A percentile compares a stretch with the other conserved stretches of the same genome.
These are phyloP conservation scores for Ceratocystis papillata DNA, from an alignment of 2,329 filamentous ascomycete species.

Conservation along the genomic window DNA sequence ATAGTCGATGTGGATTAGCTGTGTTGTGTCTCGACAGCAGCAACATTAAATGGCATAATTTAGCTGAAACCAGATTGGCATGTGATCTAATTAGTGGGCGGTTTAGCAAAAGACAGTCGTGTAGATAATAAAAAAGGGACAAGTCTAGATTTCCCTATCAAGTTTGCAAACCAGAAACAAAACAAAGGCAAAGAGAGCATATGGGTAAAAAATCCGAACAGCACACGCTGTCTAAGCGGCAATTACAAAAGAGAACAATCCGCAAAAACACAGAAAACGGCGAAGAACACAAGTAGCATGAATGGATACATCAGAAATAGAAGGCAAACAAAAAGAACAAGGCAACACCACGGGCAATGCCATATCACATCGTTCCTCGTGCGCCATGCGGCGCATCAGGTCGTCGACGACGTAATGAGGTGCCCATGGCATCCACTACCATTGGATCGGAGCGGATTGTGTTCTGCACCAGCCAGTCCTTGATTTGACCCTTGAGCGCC, in stretches of 20 bases:
- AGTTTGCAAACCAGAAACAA: background rate
- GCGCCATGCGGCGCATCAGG: slow-evolving; percentile 53
- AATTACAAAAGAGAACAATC: background rate
- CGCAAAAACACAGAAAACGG: background rate
- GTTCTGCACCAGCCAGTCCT: slow-evolving; percentile 80
- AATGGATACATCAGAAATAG: background rate
- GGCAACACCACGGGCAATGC: background rate
- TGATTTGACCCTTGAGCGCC: slow-evolving; percentile 52
- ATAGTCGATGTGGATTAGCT: too few relatives aligned
- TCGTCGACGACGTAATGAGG: slow-evolving; percentile 52
- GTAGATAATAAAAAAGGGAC: background rate
- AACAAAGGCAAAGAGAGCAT: background rate
- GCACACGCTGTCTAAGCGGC: slow-evolving; percentile 6
- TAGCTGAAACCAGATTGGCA: too few relatives aligned
- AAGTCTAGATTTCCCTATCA: background rate
- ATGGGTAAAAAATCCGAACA: background rate
- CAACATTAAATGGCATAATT: too few relatives aligned
- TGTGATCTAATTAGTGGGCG: too few relatives aligned
- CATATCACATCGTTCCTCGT: slow-evolving; percentile 31
- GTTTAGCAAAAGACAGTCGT: background rate
- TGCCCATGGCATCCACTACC: slow-evolving; percentile 67
- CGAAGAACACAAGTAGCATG: slow-evolving; percentile 1
- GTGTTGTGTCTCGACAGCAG: too few relatives aligned
- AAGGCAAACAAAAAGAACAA: slow-evolving; percentile 3
- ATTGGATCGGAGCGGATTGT: slow-evolving; percentile 69